Base-by-base conservation (phyloP, 208 protist species). In the Porcisia hertigi region DNA sequence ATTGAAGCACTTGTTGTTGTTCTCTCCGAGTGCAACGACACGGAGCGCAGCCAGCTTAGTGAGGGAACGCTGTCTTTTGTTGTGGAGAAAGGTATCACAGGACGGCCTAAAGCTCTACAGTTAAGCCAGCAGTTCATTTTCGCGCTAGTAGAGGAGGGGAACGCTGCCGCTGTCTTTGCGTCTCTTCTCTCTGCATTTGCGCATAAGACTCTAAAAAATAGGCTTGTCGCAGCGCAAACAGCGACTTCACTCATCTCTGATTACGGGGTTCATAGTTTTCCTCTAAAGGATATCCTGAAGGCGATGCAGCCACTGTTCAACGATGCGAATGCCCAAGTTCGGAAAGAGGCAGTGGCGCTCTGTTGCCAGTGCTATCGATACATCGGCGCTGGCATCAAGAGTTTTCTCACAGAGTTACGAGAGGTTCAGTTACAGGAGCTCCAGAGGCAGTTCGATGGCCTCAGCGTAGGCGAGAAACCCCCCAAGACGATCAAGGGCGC, bases 291-390 rank as follows among this genome's bases (percentile, higher is more conserved):
- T 11, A 86, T 97, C 11, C 65, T 97, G 20, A 94, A 90, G 49
- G 87, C 87, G 6, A 90, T 95, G 84, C 89, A 92, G 55, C 88
- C 89, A 9, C 83, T 95, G 14, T 97, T 97, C 71, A 94, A 90
- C 76, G 93, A 97, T 52, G 80, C 88, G 1, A 94, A 92, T 52
- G 73, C 87, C 5, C 87, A 94, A 53, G 90, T 97, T 11, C 83
- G 93, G 0, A 94, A 94, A 54, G 91, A 95, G 62, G 93, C 89
- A 6, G 62, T 75, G 1, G 45, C 67, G 7, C 62, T 97, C 34
- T 97, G 88, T 75, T 95, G 93, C 69, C 86, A 95, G 71, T 96
- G 91, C 71, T 97, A 97, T 80, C 86, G 83, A 65, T 95, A 88
- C 77, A 88, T 96, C 71, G 93, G 93, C 34, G 77, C 80, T 20